These are phyloP conservation scores for Macadamia tetraphylla DNA, from an alignment of 164 flowering plant species.

Conservation along the genomic window DNA sequence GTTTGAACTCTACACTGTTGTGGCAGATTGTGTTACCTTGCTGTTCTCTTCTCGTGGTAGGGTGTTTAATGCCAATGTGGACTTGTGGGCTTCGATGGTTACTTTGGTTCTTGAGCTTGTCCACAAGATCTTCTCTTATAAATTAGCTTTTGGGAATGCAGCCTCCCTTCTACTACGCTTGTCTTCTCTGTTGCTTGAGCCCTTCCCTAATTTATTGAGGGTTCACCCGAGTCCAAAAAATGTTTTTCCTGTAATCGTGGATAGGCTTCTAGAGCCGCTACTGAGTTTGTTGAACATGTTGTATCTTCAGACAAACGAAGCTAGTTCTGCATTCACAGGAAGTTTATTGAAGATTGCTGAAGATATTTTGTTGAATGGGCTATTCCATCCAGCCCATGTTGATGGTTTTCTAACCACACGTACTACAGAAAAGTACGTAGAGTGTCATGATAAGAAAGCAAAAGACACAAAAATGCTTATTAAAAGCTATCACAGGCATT, in stretches of 20 bases:
- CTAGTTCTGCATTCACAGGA: constrained; percentile 14
- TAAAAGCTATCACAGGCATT: constrained; percentile 76
- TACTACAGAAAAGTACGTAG: constrained; percentile 32
- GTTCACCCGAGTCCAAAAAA: constrained; percentile 65
- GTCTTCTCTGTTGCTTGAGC: constrained; percentile 52
- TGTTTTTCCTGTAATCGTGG: constrained; percentile 57
- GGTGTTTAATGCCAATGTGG: constrained; percentile 55
- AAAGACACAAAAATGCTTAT: constrained; percentile 29
- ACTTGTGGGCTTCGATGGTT: constrained; percentile 53
- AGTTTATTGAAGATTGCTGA: constrained; percentile 37
- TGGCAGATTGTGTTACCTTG: constrained; percentile 45
- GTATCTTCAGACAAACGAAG: constrained; percentile 14
- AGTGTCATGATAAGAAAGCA: constrained; percentile 21
- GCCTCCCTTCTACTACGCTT: constrained; percentile 28
- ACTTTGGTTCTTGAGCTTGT: constrained; percentile 39
- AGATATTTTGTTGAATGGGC: constrained; percentile 61
- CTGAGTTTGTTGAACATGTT: constrained; percentile 38
- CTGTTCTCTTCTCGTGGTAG: constrained; percentile 52
- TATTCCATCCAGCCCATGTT: constrained; percentile 72
- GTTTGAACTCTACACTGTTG: constrained; percentile 26
- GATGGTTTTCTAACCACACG: constrained; percentile 66
- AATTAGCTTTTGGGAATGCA: constrained; percentile 14
- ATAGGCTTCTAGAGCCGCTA: constrained; percentile 69
- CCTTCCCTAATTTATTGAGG: constrained; percentile 64
- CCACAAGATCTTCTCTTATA: constrained; percentile 15